Percentiles rank a stretch among this genome's conserved stretches.
These are phyloP conservation scores for Claviceps purpurea DNA, from an alignment of 2,329 filamentous ascomycete species.

Conservation along the genomic window DNA sequence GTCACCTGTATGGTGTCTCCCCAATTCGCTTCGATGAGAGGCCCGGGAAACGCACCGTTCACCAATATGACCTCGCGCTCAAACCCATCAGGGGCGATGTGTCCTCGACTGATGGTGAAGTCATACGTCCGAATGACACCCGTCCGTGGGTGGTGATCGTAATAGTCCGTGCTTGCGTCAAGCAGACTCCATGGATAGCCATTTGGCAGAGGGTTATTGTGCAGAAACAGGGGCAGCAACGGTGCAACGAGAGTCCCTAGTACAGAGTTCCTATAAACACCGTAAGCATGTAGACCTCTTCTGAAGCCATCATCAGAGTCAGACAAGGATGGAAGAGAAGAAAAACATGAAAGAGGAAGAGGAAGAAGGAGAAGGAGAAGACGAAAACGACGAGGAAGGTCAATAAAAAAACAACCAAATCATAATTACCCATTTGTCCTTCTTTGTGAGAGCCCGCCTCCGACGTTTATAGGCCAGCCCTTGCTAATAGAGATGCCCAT, in stretches of 20 bases:
- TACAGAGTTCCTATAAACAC: conserved; percentile 20
- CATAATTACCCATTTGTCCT: conserved; percentile 26
- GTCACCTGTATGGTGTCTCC: conserved; percentile 50
- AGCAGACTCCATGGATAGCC: conserved; percentile 39
- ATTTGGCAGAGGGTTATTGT: conserved; percentile 33
- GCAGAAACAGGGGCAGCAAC: conserved; percentile 29
- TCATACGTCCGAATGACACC: conserved; percentile 42
- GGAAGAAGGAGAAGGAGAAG: not conserved
- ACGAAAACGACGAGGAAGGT: not conserved
- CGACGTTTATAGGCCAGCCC: not conserved
- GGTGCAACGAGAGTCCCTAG: conserved; percentile 26
- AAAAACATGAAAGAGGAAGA: not conserved
- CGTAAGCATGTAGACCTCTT: not conserved
- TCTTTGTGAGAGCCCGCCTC: conserved; percentile 16
- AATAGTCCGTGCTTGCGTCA: conserved; percentile 35
- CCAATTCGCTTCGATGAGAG: conserved; percentile 50
- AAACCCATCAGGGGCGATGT: conserved; percentile 44
- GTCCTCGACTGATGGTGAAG: conserved; percentile 36
- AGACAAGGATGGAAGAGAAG: not conserved
- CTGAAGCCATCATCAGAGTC: not conserved
- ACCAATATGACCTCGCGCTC: conserved; percentile 41
- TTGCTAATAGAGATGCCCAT: conserved; percentile 1
- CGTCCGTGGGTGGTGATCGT: conserved; percentile 33
- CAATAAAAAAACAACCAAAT: not conserved
- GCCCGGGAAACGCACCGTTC: conserved; percentile 54